Evolutionary conservation across 192 early-diverging fungal genomes (phyloP).

Genomic region (Rhizoclosmatium globosum): DNA sequence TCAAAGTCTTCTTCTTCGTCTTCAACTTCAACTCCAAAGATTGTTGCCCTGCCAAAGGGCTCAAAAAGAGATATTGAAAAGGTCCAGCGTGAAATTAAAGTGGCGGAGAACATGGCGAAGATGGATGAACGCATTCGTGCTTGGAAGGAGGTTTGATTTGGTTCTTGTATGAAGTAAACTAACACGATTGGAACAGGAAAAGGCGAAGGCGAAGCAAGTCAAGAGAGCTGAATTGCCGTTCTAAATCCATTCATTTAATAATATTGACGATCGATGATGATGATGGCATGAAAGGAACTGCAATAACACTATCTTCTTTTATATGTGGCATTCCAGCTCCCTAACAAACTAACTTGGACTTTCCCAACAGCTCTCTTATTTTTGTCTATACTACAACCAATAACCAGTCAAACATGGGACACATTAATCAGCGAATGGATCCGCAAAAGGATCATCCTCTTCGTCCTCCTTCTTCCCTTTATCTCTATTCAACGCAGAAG

Average conservation of each 20-base stretch:
- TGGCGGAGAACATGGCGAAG: conserved; percentile 53
- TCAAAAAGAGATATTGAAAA: neutral
- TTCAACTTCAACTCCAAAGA: no score
- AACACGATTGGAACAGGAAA: conserved; percentile 36
- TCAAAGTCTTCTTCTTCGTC: neutral
- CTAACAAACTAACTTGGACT: conserved; percentile 1
- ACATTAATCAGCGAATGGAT: conserved; percentile 30
- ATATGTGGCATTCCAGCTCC: neutral
- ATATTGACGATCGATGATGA: neutral
- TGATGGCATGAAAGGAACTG: neutral
- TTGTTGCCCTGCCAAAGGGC: neutral
- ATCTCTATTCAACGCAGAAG: neutral
- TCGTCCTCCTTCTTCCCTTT: conserved; percentile 3
- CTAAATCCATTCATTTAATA: conserved; percentile 15
- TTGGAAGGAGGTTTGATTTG: conserved; percentile 47
- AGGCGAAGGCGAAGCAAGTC: conserved; percentile 39
- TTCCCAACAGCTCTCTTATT: neutral
- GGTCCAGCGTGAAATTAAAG: conserved; percentile 42
- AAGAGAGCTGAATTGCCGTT: conserved; percentile 49
- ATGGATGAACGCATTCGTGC: conserved; percentile 50
- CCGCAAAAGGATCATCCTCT: conserved; percentile 32
- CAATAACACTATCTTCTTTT: neutral
- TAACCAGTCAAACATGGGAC: neutral
- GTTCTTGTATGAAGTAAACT: neutral
- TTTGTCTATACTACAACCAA: neutral